These are phyloP conservation scores for Kickxella alabastrina DNA, from an alignment of 192 early-diverging fungal species.

Conservation along the genomic window DNA sequence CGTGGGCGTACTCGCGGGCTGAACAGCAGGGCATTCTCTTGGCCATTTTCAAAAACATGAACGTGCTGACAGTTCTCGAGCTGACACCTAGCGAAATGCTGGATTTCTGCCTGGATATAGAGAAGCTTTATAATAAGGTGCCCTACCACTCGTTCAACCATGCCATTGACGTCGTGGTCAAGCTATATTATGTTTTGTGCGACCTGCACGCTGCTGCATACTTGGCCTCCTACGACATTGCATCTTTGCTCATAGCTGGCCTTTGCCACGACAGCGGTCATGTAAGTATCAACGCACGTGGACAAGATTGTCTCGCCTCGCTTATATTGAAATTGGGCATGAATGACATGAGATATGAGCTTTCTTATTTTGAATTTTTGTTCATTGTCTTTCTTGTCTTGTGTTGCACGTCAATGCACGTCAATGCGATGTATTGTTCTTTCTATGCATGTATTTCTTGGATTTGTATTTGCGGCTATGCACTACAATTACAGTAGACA, in stretches of 20 bases:
- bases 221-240: slow-evolving; percentile 66
- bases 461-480: too few relatives aligned
- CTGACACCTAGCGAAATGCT: slow-evolving; percentile 65
- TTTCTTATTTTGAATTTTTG: too few relatives aligned
- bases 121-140: slow-evolving; percentile 75
- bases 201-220: slow-evolving; percentile 66
- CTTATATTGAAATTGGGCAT: neutral
- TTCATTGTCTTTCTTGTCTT: neutral
- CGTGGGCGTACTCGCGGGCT: slow-evolving; percentile 61
- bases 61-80: slow-evolving; percentile 58
- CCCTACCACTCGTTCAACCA: slow-evolving; percentile 93
- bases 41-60: slow-evolving; percentile 68
- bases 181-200: slow-evolving; percentile 73
- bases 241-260: slow-evolving; percentile 73
- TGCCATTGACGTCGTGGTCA: slow-evolving; percentile 82
- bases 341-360: too few relatives aligned
- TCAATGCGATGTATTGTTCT: neutral
- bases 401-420: too few relatives aligned
- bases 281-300: slow-evolving; percentile 45
- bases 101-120: slow-evolving; percentile 81
- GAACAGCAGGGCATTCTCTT: slow-evolving; percentile 83
- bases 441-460: neutral
- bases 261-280: slow-evolving; percentile 90
- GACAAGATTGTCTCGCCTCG: neutral
- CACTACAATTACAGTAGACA: too few relatives aligned